Base-by-base conservation (phyloP, 331 rosid species). In the Saraca asoca region DNA sequence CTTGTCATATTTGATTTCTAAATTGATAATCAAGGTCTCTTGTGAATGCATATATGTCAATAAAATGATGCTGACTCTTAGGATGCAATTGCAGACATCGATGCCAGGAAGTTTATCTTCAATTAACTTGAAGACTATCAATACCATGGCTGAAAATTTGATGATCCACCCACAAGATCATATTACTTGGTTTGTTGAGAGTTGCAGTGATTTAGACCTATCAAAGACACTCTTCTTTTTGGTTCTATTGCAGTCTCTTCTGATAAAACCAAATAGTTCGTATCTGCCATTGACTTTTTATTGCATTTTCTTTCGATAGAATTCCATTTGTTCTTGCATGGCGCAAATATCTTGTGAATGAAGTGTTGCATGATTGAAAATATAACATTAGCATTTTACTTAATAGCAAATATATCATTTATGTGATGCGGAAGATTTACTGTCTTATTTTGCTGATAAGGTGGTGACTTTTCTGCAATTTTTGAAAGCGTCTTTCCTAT, bases 151-250 rank as follows among this genome's bases (percentile, higher is more conserved):
- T 14, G 72, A 77, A 55, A 81, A 72, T 70, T 85, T 90, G 74
- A 56, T 56, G 66, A 70, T 72, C 76, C 75, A 75, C 24, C 85
- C 90, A 43, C 80, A 72, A 65, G 80, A 84, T 51, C 80, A 68
- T 61, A 67, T 84, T 52, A 70, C 77, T 50, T 90, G 90, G 93
- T 82, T 93, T 71, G 67, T 72, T 37, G 71, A 78, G 80, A 67
- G 72, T 64, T 81, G 85, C 70, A 63, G 79, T 74, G 86, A 83
- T 54, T 62, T 73, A 15, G 88, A 82, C 59, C 78, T 77, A 66
- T 90, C 91, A 11, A 90, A 88, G 82, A 81, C 87, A 12, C 81
- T 74, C 54, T 86, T 85, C 71, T 77, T 85, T 73, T 77, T 90
- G 50, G 79, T 90, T 73, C 65, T 87, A 70, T 42, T 90, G 83